Evolutionary conservation across 805 yeast species (phyloP).

Genomic region (Wickerhamomyces hampshirensis): DNA sequence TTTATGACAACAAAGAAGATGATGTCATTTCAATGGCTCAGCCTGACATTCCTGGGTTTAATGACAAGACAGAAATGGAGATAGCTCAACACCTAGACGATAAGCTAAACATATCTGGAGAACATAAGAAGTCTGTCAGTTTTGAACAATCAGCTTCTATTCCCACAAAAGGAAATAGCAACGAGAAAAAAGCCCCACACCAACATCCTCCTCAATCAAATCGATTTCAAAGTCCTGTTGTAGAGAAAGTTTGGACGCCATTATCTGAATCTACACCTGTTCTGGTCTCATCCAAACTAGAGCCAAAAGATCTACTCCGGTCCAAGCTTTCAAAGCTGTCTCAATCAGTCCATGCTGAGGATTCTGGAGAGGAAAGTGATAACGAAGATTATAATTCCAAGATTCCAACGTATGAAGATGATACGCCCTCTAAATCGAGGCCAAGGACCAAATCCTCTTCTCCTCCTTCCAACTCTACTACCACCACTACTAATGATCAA

Average conservation of each 20-base stretch:
- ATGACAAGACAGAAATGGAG: conserved; percentile 9
- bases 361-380: conserved; percentile 8
- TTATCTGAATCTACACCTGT: conserved; percentile 25
- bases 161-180: not conserved
- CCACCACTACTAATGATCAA: too few relatives aligned
- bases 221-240: conserved; percentile 8
- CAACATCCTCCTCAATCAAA: not conserved
- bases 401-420: conserved; percentile 7
- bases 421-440: conserved; percentile 22
- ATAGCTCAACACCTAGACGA: conserved; percentile 17
- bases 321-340: conserved; percentile 22
- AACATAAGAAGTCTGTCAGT: not conserved
- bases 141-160: not conserved
- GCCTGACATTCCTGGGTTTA: conserved; percentile 12
- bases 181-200: not conserved
- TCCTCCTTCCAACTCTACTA: too few relatives aligned
- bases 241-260: conserved; percentile 21
- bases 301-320: conserved; percentile 24
- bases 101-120: conserved; percentile 2
- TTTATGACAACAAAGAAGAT: conserved; percentile 3
- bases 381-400: conserved; percentile 5
- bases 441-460: conserved; percentile 2
- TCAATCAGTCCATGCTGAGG: conserved; percentile 10
- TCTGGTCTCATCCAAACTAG: conserved; percentile 9
- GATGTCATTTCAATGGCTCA: conserved; percentile 3